Conservation (phyloP, 164 flowering plant species). For the Cinnamomum micranthum region DNA sequence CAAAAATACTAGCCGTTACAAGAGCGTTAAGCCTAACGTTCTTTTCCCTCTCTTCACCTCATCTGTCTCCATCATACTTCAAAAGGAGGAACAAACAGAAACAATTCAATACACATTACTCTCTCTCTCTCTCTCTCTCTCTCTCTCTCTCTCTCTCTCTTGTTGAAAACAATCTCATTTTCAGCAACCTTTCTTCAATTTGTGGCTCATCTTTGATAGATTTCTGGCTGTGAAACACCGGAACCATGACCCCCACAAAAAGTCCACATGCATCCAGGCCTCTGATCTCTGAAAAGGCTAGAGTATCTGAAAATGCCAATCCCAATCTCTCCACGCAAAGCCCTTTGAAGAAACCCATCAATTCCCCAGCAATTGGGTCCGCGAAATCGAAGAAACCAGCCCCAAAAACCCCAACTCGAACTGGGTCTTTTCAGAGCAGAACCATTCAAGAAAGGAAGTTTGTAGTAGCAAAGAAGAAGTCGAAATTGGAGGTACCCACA, state of each 20-base stretch:
- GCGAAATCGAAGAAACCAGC: slow-evolving; percentile 50
- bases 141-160: not conserved
- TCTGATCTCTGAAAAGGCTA: slow-evolving; percentile 16
- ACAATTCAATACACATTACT: too few species aligned
- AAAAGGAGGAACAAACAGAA: too few species aligned
- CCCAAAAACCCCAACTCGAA: slow-evolving; percentile 22
- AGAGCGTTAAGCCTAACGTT: too few species aligned
- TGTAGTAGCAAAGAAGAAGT: slow-evolving; percentile 70
- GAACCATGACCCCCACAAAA: slow-evolving; percentile 41
- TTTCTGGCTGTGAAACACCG: slow-evolving; percentile 18
- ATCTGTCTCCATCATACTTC: too few species aligned
- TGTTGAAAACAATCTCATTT: not conserved
- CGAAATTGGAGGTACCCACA: not conserved
- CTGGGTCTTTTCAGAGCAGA: slow-evolving; percentile 19
- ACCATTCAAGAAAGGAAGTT: slow-evolving; percentile 71
- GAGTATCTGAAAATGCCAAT: slow-evolving; percentile 43
- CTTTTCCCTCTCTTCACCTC: too few species aligned
- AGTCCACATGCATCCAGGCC: slow-evolving; percentile 24
- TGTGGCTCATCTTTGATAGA: slow-evolving; percentile 21
- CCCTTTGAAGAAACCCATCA: slow-evolving; percentile 22
- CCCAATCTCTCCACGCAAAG: slow-evolving; percentile 44
- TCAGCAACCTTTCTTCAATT: not conserved
- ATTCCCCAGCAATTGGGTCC: slow-evolving; percentile 38
- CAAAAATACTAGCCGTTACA: too few species aligned
- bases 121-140: not conserved